Percentiles rank a stretch among this genome's conserved stretches.
Evolutionary conservation across 139 green algal species (phyloP).

Genomic region (Auxenochlorella protothecoides): DNA sequence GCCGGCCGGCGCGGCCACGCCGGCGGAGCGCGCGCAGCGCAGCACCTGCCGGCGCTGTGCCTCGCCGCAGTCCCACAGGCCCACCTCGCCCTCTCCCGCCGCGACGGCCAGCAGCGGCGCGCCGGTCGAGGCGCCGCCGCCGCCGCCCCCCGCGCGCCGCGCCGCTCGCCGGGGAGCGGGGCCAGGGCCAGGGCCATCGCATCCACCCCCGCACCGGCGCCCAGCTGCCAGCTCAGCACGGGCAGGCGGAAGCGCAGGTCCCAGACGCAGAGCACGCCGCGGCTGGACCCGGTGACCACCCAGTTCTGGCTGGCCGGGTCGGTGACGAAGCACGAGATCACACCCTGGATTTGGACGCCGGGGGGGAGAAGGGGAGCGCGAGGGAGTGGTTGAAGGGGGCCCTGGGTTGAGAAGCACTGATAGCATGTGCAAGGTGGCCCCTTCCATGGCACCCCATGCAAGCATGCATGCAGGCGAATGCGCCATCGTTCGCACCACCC

Average conservation of each 20-base stretch:
- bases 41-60: conserved; percentile 31
- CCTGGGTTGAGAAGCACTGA: too few relatives aligned
- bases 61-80: conserved; percentile 60
- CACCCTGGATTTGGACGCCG: conserved; percentile 17
- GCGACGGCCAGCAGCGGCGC: conserved; percentile 65
- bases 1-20: too few relatives aligned
- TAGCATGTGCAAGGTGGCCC: too few relatives aligned
- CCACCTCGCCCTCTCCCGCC: conserved; percentile 59
- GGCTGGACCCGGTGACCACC: conserved; percentile 53
- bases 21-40: conserved; percentile 14
- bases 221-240: conserved; percentile 24
- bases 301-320: conserved; percentile 41
- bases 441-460: too few relatives aligned
- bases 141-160: conserved; percentile 23
- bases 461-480: too few relatives aligned
- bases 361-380: neutral
- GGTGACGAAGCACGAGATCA: conserved; percentile 36
- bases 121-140: neutral
- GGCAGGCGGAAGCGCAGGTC: conserved; percentile 66
- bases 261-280: conserved; percentile 59
- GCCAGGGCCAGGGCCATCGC: conserved; percentile 40
- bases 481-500: neutral
- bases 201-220: conserved; percentile 24
- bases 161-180: conserved; percentile 12
- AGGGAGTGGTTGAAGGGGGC: neutral